Conservation (phyloP, 495 filamentous ascomycete genomes). For the Aspergillus sparsus region DNA sequence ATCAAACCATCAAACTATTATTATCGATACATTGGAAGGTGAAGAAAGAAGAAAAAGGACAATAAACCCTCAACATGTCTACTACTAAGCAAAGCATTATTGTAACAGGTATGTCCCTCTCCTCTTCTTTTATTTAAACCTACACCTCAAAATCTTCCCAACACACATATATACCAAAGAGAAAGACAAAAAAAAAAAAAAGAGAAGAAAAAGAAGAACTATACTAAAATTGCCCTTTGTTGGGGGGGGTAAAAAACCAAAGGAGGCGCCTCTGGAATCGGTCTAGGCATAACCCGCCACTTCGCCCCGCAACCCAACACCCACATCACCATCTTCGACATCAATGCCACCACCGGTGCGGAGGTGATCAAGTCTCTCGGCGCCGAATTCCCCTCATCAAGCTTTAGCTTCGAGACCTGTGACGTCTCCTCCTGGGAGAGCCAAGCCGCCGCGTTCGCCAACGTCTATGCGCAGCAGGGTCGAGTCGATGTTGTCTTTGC, state of each 20-base stretch:
- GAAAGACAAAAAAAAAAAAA: not conserved
- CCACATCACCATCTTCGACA: constrained; percentile 54
- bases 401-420: constrained; percentile 45
- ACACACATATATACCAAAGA: not conserved
- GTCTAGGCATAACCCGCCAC: constrained; percentile 49
- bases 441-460: constrained; percentile 45
- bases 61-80: constrained; percentile 15
- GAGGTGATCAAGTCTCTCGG: constrained; percentile 33
- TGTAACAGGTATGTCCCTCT: constrained; percentile 26
- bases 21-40: not conserved
- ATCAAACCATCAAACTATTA: not conserved
- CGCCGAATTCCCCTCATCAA: constrained; percentile 36
- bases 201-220: not conserved
- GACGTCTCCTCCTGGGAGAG: constrained; percentile 53
- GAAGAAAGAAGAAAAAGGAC: no score
- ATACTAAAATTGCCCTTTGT: constrained; percentile 5
- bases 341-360: constrained; percentile 39
- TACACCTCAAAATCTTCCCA: not conserved
- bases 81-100: constrained; percentile 25
- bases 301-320: constrained; percentile 47
- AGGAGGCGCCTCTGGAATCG: constrained; percentile 59
- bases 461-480: constrained; percentile 38
- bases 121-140: not conserved
- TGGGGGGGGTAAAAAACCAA: not conserved
- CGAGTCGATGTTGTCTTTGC: constrained; percentile 55